Evolutionary conservation across 768 basidiomycete genomes (phyloP).

Genomic region (Suillus decipiens): DNA sequence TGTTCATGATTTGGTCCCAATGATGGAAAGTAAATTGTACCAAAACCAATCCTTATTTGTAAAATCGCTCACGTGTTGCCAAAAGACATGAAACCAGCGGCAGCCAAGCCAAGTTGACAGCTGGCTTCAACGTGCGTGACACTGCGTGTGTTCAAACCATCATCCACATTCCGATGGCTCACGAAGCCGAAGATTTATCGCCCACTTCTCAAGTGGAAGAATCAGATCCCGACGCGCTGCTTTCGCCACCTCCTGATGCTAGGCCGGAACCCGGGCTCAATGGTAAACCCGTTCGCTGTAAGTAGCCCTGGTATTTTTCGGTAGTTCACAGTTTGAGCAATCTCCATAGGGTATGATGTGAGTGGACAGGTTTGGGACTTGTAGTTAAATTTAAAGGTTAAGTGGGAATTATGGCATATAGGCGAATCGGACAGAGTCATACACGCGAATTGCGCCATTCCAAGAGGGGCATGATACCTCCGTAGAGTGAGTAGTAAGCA

Average conservation of each 20-base stretch:
- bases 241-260: constrained; percentile 49
- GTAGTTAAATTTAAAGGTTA: constrained; percentile 14
- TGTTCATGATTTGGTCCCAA: no score
- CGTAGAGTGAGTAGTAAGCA: constrained; percentile 59
- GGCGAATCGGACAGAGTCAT: constrained; percentile 84
- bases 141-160: not conserved
- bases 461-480: constrained; percentile 83
- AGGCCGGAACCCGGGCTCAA: constrained; percentile 75
- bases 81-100: not conserved
- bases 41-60: not conserved
- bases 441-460: constrained; percentile 81
- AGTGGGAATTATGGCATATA: constrained; percentile 30
- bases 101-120: not conserved
- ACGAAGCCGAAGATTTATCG: constrained; percentile 20
- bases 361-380: constrained; percentile 34
- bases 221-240: constrained; percentile 46
- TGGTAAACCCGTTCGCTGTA: constrained; percentile 80
- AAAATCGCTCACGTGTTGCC: not conserved
- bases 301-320: constrained; percentile 35
- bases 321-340: constrained; percentile 3
- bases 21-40: not conserved
- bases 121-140: not conserved
- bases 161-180: not conserved
- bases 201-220: constrained; percentile 56
- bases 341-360: constrained; percentile 77